These are phyloP conservation scores for Apiospora saccharicola DNA, from an alignment of 2,329 filamentous ascomycete genomes.

Conservation along the genomic window DNA sequence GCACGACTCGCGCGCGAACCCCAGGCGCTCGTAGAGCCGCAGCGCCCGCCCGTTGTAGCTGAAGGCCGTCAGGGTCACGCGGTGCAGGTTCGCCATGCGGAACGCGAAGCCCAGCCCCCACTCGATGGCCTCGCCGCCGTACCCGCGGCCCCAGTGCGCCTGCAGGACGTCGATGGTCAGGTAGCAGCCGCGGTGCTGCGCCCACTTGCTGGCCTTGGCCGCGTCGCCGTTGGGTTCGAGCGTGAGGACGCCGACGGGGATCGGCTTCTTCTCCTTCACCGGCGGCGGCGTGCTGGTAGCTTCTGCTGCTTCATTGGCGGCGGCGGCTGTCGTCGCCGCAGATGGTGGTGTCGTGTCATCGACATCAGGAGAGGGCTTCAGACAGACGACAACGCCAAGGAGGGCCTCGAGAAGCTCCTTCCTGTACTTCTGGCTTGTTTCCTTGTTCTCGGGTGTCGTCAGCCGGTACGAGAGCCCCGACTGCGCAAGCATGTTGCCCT, in stretches of 20 bases:
- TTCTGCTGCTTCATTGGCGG: neutral
- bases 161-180: constrained; percentile 43
- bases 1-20: constrained; percentile 45
- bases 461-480: constrained; percentile 39
- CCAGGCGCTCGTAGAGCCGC: constrained; percentile 43
- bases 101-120: constrained; percentile 46
- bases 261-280: constrained; percentile 22
- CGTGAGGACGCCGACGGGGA: constrained; percentile 44
- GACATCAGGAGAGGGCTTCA: constrained; percentile 30
- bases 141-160: constrained; percentile 42
- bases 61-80: constrained; percentile 43
- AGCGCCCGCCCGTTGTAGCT: constrained; percentile 44
- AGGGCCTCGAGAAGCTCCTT: constrained; percentile 40
- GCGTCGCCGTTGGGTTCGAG: constrained; percentile 32
- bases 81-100: constrained; percentile 45
- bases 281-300: constrained; percentile 26
- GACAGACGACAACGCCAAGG: constrained; percentile 47
- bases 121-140: constrained; percentile 47
- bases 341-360: neutral
- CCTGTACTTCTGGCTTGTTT: constrained; percentile 38
- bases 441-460: constrained; percentile 41
- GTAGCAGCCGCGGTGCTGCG: constrained; percentile 51
- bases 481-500: constrained; percentile 39
- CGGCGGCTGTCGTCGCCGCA: constrained; percentile 1
- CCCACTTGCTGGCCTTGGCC: constrained; percentile 29